Conservation (phyloP, 2,329 filamentous ascomycete genomes). For the Cordyceps militaris region DNA sequence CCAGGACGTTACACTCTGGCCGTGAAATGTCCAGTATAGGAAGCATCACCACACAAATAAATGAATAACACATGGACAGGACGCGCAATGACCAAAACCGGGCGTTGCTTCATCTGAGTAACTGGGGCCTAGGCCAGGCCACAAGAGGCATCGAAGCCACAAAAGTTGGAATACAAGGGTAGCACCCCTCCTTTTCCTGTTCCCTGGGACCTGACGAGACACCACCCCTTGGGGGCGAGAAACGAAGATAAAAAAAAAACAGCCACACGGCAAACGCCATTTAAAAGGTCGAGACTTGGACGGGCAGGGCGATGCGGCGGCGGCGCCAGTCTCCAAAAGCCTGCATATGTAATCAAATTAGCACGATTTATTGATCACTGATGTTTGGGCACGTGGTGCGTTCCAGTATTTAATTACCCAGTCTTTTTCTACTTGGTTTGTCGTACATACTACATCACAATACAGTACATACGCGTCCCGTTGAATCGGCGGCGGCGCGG, state of each 20-base stretch:
- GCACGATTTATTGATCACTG: conserved; percentile 4
- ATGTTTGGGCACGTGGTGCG: conserved; percentile 4
- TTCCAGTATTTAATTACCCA: background rate
- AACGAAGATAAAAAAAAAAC: background rate
- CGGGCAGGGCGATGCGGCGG: background rate
- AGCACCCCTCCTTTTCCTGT: background rate
- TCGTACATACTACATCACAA: background rate
- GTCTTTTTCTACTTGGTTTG: background rate
- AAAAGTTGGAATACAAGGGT: too few relatives aligned
- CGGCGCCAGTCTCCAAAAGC: background rate
- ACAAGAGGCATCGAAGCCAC: background rate
- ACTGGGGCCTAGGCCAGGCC: background rate
- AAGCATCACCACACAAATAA: too few relatives aligned
- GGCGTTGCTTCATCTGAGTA: background rate
- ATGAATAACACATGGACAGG: too few relatives aligned
- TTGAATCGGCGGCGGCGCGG: conserved; percentile 5
- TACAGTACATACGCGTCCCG: background rate
- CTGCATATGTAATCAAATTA: background rate
- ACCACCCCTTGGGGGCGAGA: conserved; percentile 6
- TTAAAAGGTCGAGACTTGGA: conserved; percentile 1
- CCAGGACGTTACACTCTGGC: background rate
- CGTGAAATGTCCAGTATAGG: background rate
- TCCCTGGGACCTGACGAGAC: background rate
- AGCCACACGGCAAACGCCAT: conserved; percentile 8
- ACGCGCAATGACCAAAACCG: too few relatives aligned